Evolutionary conservation across 768 basidiomycete genomes (phyloP).

Genomic region (Trametopsis cervina): DNA sequence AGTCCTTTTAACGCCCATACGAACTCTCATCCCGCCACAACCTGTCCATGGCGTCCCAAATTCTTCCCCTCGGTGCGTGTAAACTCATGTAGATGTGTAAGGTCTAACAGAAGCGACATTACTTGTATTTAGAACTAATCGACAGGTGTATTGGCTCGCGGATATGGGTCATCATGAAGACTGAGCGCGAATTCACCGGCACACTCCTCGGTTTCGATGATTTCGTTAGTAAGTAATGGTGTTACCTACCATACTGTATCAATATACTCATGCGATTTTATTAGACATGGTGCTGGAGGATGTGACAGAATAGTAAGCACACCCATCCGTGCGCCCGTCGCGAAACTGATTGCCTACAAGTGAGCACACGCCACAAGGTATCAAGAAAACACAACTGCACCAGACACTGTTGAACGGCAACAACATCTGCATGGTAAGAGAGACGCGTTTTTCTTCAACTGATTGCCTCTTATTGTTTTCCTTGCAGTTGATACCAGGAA

Average conservation of each 20-base stretch:
- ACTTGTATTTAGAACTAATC: slow-evolving; percentile 65
- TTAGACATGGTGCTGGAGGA: slow-evolving; percentile 93
- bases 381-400: slow-evolving; percentile 71
- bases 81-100: background rate
- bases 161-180: slow-evolving; percentile 99
- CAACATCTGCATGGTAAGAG: slow-evolving; percentile 87
- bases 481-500: slow-evolving; percentile 12
- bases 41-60: slow-evolving; percentile 76
- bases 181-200: slow-evolving; percentile 93
- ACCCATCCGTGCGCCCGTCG: too few species aligned
- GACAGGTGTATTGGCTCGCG: slow-evolving; percentile 95
- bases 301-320: slow-evolving; percentile 92
- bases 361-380: slow-evolving; percentile 78
- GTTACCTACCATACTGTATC: background rate
- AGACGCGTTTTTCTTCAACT: background rate
- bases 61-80: slow-evolving; percentile 76
- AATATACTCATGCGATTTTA: background rate
- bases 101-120: too few species aligned
- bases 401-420: slow-evolving; percentile 92
- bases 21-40: too few species aligned
- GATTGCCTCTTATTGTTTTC: background rate
- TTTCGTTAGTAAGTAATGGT: slow-evolving; percentile 85
- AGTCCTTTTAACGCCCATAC: background rate
- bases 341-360: slow-evolving; percentile 32
- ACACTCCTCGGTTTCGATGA: slow-evolving; percentile 96